Evolutionary conservation across 2,329 filamentous ascomycete genomes (phyloP), one percentile per base, ranked within the genome.

Genomic region (Chaetomium globosum): DNA sequence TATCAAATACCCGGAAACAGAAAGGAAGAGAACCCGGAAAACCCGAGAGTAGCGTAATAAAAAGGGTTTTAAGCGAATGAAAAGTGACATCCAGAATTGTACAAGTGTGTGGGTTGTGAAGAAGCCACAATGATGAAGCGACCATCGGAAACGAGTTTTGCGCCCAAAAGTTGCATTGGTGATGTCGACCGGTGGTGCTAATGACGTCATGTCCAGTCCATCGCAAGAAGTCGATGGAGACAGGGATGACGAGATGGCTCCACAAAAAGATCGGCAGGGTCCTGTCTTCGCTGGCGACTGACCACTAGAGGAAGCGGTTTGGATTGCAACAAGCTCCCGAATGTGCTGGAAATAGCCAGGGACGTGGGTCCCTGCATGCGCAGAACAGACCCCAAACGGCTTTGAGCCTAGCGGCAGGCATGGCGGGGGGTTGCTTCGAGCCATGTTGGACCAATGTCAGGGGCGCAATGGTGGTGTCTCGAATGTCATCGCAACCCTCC

Each of bases 361-460:
- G 39, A 12, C 49, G 10, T 30, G 23, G 52, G 60, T 28, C 60
- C 60, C 60, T 62, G 60, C 59, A 61, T 61, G 51, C 21, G 19
- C 23, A 28, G 36, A 19, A 39, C 31, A 39, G 10, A 13, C n/a
- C 26, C 26, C 2, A 26, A 26, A 26, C 13, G 4, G 36, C 10
- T 55, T 33, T 33, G 53, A 1, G 16, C 13, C 36, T 30, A 8
- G 9, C 53, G 31, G 12, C 31, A 46, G 31, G 12, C 31, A 46
- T 4, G 49, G 58, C 12, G 48, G 59, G 48, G 59, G 36, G 33
- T 23, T 54, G 59, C 36, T 21, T 28, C 51, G 49, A 36, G 46
- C 31, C 21, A 21, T 8, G 19, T 30, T 63, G 21, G 55, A 43
- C 68, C 67, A 71, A 70, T 71, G 63, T 66, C 26, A 19, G 59